phyloP scores from a whole-genome alignment of 176 grass and related monocot genomes.

The Hyparrhenia diplandra region DNA sequence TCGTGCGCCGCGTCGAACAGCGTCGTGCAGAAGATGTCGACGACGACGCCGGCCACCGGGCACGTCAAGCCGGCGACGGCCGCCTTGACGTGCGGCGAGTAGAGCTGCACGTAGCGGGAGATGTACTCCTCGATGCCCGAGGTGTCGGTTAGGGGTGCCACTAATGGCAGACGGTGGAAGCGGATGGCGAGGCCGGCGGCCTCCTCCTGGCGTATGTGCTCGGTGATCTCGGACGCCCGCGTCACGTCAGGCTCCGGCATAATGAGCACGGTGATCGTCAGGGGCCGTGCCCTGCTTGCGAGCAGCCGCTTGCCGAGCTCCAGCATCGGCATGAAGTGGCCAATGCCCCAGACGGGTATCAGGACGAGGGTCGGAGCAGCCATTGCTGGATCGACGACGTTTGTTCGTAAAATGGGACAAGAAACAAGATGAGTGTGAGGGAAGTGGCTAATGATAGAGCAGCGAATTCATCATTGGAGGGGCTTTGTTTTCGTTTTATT shows the following conservation, averaged over 20 bases:
- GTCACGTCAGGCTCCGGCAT: slow-evolving; percentile 1
- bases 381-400: not conserved
- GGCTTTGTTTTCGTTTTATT: too few relatives aligned
- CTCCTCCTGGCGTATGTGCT: not conserved
- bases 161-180: slow-evolving; percentile 7
- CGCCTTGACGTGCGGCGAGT: slow-evolving; percentile 24
- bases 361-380: not conserved
- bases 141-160: not conserved
- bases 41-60: slow-evolving; percentile 17
- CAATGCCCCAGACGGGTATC: not conserved
- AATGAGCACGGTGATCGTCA: not conserved
- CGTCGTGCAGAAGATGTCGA: slow-evolving; percentile 42
- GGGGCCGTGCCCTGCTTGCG: not conserved
- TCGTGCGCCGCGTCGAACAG: slow-evolving; percentile 29
- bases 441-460: too few relatives aligned
- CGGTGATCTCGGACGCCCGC: not conserved
- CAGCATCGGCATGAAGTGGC: slow-evolving; percentile 15
- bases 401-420: too few relatives aligned
- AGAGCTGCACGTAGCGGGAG: slow-evolving; percentile 20
- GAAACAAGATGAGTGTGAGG: too few relatives aligned
- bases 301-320: slow-evolving; percentile 18
- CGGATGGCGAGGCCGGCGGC: not conserved
- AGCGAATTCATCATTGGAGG: too few relatives aligned
- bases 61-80: slow-evolving; percentile 7
- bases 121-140: slow-evolving; percentile 39